These are phyloP conservation scores for Ophioceras dolichostomum DNA, from an alignment of 2,329 filamentous ascomycete genomes.

Conservation along the genomic window DNA sequence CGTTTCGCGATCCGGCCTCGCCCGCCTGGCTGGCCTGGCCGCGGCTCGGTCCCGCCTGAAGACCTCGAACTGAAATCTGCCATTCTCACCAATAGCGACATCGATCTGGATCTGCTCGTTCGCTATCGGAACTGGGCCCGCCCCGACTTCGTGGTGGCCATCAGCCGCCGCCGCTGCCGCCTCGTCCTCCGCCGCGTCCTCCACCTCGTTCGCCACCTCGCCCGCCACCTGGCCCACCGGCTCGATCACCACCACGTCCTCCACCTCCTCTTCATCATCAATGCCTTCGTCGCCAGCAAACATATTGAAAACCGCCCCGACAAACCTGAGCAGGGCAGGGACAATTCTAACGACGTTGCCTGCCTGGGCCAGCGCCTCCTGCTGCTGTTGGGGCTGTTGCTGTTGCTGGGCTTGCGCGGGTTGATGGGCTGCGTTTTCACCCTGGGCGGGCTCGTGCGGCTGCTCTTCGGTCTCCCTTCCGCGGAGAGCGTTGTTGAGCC, in stretches of 20 bases:
- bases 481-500: constrained; percentile 33
- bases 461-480: constrained; percentile 16
- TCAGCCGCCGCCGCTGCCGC: constrained; percentile 11
- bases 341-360: too few relatives aligned
- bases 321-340: too few relatives aligned
- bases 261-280: background rate
- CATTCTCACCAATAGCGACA: constrained; percentile 22
- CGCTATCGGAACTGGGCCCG: too few relatives aligned
- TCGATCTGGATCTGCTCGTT: constrained; percentile 11
- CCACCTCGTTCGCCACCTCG: constrained; percentile 11
- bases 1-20: too few relatives aligned
- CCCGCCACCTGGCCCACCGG: constrained; percentile 11
- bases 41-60: background rate
- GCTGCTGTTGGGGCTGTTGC: background rate
- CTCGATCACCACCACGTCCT: background rate
- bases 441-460: too few relatives aligned
- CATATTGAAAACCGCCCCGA: too few relatives aligned
- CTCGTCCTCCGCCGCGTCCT: constrained; percentile 2
- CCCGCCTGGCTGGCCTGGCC: constrained; percentile 1
- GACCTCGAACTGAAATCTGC: background rate
- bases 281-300: too few relatives aligned
- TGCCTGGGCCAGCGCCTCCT: too few relatives aligned
- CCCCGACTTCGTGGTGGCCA: constrained; percentile 25
- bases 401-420: constrained; percentile 1
- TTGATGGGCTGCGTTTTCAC: constrained; percentile 4